A percentile compares a stretch with the other conserved stretches of the same genome.
Evolutionary conservation across 371 early-diverging fungal genomes (phyloP).

Genomic region (Apophysomyces trapeziformis): DNA sequence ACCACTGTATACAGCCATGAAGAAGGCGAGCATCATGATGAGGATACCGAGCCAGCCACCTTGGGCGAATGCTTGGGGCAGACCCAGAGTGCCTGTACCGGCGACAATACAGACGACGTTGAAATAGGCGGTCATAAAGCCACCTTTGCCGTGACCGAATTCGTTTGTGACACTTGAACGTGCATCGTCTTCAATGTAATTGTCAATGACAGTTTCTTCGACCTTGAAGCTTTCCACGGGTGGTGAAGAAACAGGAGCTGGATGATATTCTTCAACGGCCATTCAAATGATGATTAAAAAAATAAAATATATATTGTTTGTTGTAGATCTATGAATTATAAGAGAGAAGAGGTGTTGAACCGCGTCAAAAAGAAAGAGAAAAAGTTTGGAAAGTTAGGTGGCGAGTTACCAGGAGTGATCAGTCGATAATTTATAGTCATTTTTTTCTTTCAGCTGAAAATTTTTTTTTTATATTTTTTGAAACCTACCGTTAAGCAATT

Average conservation of each 20-base stretch:
- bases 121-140: slow-evolving; percentile 56
- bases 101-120: slow-evolving; percentile 82
- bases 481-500: background rate
- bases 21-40: slow-evolving; percentile 40
- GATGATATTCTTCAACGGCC: slow-evolving; percentile 9
- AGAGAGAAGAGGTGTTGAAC: background rate
- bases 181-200: slow-evolving; percentile 37
- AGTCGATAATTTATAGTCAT: background rate
- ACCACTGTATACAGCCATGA: slow-evolving; percentile 47
- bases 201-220: slow-evolving; percentile 41
- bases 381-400: background rate
- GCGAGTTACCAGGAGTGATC: slow-evolving; percentile 1
- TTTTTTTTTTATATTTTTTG: slow-evolving; percentile 7
- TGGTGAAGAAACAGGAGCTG: background rate
- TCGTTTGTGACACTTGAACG: slow-evolving; percentile 27
- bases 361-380: background rate
- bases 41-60: slow-evolving; percentile 56
- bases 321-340: background rate
- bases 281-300: background rate
- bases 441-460: background rate
- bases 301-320: too few relatives aligned
- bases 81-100: slow-evolving; percentile 86
- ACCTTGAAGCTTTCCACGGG: slow-evolving; percentile 25
- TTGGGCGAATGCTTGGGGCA: slow-evolving; percentile 48
- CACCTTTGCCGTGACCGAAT: slow-evolving; percentile 44